Evolutionary conservation across 306 rosid genomes (phyloP).

Genomic region (Ormosia semicastrata): DNA sequence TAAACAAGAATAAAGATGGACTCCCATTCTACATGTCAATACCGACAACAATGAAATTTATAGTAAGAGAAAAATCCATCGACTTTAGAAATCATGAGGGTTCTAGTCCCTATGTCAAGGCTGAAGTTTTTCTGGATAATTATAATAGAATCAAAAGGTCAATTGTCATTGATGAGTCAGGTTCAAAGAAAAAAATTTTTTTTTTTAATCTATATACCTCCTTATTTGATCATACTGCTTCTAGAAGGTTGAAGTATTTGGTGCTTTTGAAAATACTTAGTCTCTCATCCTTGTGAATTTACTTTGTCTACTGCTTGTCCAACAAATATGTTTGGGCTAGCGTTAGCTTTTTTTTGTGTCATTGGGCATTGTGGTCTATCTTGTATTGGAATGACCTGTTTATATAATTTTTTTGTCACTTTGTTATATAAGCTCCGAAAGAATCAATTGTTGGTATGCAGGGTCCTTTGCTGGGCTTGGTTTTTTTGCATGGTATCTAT

Average conservation of each 20-base stretch:
- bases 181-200: not conserved
- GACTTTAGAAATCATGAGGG: not conserved
- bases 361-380: not conserved
- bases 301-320: not conserved
- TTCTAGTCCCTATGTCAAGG: slow-evolving; percentile 12
- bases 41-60: no score
- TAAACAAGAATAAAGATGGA: not conserved
- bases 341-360: not conserved
- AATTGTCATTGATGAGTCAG: slow-evolving; percentile 1
- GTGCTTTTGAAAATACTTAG: not conserved
- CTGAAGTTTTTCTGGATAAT: not conserved
- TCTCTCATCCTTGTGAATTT: not conserved
- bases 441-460: slow-evolving; percentile 37
- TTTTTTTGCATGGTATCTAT: slow-evolving; percentile 66
- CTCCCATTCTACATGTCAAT: no score
- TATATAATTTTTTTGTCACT: not conserved
- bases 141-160: not conserved
- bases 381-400: not conserved
- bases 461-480: slow-evolving; percentile 89
- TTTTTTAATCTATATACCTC: not conserved
- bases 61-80: not conserved
- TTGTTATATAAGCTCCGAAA: not conserved
- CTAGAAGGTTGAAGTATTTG: not conserved
- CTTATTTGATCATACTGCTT: not conserved
- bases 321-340: not conserved